phyloP scores from a whole-genome alignment of 768 basidiomycete species.

The Termitomyces sp. region DNA sequence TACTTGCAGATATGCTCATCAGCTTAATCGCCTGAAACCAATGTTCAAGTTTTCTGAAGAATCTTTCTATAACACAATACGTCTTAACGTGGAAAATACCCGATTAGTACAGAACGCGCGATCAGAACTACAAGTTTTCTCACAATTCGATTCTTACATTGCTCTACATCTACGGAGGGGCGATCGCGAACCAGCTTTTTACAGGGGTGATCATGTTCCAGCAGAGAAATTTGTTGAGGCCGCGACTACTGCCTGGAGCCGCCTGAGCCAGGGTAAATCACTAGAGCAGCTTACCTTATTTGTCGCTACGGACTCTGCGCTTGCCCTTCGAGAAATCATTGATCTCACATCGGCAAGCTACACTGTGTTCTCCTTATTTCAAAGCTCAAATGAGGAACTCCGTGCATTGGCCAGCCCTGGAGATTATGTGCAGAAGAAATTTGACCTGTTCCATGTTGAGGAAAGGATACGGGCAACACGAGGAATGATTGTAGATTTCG shows the following conservation, averaged over 20 bases:
- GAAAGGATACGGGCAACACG: constrained; percentile 49
- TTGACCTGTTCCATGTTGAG: constrained; percentile 34
- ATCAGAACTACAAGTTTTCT: constrained; percentile 33
- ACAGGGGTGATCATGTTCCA: constrained; percentile 43
- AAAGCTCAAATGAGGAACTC: constrained; percentile 39
- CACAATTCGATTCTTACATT: constrained; percentile 35
- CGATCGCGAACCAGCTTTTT: constrained; percentile 48
- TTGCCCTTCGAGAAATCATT: constrained; percentile 39
- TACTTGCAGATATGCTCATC: constrained; percentile 45
- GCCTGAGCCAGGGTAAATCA: constrained; percentile 23
- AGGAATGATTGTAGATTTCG: constrained; percentile 69
- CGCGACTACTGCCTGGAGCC: constrained; percentile 38
- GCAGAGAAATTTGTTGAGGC: constrained; percentile 44
- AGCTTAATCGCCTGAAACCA: constrained; percentile 53
- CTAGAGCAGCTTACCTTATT: constrained; percentile 40
- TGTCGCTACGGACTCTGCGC: constrained; percentile 60
- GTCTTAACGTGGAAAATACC: constrained; percentile 43
- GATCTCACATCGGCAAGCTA: constrained; percentile 32
- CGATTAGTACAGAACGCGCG: constrained; percentile 49
- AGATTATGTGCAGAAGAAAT: constrained; percentile 55
- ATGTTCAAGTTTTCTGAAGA: constrained; percentile 44
- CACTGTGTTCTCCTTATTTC: constrained; percentile 42
- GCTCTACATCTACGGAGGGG: constrained; percentile 65
- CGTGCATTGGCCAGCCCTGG: constrained; percentile 44
- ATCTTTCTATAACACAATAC: constrained; percentile 52